These are phyloP conservation scores for Phialophora macrospora DNA, from an alignment of 2,329 filamentous ascomycete genomes.

Conservation along the genomic window DNA sequence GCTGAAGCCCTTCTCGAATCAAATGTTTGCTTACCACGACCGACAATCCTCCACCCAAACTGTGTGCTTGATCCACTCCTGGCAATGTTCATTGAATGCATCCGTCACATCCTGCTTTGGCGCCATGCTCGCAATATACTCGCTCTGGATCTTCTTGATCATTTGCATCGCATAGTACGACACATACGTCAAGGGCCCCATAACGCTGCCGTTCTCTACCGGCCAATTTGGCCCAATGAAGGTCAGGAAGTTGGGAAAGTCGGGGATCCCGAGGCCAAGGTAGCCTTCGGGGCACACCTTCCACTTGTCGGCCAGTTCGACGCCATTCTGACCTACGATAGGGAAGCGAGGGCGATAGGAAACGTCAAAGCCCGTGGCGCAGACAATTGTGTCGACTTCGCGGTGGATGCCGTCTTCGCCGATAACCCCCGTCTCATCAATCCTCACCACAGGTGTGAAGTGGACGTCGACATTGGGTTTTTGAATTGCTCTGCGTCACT, in stretches of 20 bases:
- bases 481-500: constrained; percentile 49
- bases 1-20: neutral
- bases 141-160: constrained; percentile 49
- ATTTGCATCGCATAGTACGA: constrained; percentile 49
- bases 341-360: constrained; percentile 52
- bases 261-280: constrained; percentile 41
- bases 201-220: constrained; percentile 54
- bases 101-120: constrained; percentile 43
- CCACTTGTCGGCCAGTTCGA: constrained; percentile 54
- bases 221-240: constrained; percentile 46
- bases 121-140: constrained; percentile 50
- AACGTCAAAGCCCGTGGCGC: constrained; percentile 52
- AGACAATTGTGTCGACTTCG: constrained; percentile 44
- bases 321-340: constrained; percentile 46
- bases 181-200: constrained; percentile 49
- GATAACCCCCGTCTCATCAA: constrained; percentile 52
- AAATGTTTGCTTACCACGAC: constrained; percentile 41
- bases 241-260: constrained; percentile 40
- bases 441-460: constrained; percentile 53
- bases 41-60: constrained; percentile 56
- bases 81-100: constrained; percentile 48
- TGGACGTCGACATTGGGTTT: constrained; percentile 58
- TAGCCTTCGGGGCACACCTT: constrained; percentile 41
- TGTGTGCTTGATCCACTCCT: constrained; percentile 57
- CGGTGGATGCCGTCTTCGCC: constrained; percentile 45